Evolutionary conservation across 331 rosid species (phyloP).

Genomic region (Telfairia occidentalis): DNA sequence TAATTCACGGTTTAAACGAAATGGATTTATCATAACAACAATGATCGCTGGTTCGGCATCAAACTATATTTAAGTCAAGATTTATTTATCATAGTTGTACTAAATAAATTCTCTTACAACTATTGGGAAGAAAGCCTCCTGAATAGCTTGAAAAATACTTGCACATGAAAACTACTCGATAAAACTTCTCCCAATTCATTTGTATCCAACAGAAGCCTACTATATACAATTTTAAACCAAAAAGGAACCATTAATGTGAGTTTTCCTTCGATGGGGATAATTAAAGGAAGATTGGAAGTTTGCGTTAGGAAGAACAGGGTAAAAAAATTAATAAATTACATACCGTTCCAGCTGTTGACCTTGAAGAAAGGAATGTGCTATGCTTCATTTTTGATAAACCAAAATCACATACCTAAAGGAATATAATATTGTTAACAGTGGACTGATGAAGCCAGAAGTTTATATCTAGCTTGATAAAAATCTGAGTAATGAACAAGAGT

Average conservation of each 20-base stretch:
- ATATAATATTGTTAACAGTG: conserved; percentile 8
- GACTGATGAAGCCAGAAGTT: conserved; percentile 11
- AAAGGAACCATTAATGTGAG: background rate
- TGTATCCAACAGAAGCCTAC: background rate
- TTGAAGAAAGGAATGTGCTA: conserved; percentile 89
- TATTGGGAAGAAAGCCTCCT: background rate
- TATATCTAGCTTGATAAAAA: conserved; percentile 13
- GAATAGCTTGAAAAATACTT: conserved; percentile 1
- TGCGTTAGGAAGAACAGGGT: background rate
- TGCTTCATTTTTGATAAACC: conserved; percentile 84
- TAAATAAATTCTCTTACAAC: background rate
- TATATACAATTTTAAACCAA: background rate
- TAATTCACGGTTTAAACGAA: too few species aligned
- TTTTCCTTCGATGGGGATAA: background rate
- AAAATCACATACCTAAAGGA: conserved; percentile 75
- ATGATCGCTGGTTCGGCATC: background rate
- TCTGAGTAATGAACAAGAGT: conserved; percentile 10
- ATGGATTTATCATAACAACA: background rate
- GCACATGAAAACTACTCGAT: background rate
- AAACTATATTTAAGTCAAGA: background rate
- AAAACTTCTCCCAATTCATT: background rate
- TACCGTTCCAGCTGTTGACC: conserved; percentile 97
- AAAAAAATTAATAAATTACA: conserved; percentile 12
- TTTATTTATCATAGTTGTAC: background rate
- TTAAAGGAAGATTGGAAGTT: background rate